phyloP scores from a whole-genome alignment of 2,329 filamentous ascomycete genomes.

The Ramularia collo-cygni region DNA sequence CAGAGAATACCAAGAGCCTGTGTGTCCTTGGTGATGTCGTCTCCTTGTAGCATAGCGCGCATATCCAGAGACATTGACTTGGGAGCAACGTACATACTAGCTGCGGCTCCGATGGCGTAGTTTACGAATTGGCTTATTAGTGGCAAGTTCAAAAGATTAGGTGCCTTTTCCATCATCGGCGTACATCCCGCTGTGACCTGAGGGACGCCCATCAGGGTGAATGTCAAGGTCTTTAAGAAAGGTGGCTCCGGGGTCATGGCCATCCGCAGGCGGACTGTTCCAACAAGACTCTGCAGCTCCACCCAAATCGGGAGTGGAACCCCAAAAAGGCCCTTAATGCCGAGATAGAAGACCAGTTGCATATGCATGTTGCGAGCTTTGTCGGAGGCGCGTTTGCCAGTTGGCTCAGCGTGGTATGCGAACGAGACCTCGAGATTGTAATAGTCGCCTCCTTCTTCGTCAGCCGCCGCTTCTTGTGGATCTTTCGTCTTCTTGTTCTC shows the following conservation, averaged over 20 bases:
- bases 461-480: slow-evolving; percentile 76
- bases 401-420: slow-evolving; percentile 82
- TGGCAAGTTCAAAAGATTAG: slow-evolving; percentile 86
- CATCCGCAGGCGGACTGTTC: slow-evolving; percentile 73
- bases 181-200: slow-evolving; percentile 85
- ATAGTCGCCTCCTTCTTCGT: slow-evolving; percentile 84
- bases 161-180: slow-evolving; percentile 83
- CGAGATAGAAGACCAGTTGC: slow-evolving; percentile 90
- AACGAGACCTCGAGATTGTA: slow-evolving; percentile 90
- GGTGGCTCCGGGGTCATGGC: slow-evolving; percentile 86
- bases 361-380: slow-evolving; percentile 93
- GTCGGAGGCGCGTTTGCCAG: slow-evolving; percentile 60
- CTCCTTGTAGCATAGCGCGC: slow-evolving; percentile 81
- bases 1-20: slow-evolving; percentile 83
- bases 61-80: slow-evolving; percentile 85
- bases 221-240: slow-evolving; percentile 84
- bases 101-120: slow-evolving; percentile 81
- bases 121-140: slow-evolving; percentile 96
- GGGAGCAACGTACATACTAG: slow-evolving; percentile 87
- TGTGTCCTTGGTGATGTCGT: slow-evolving; percentile 85
- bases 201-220: slow-evolving; percentile 89
- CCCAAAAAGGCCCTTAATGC: slow-evolving; percentile 80
- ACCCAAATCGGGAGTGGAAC: slow-evolving; percentile 83
- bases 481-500: slow-evolving; percentile 77
- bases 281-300: slow-evolving; percentile 83